Evolutionary conservation across 768 basidiomycete species (phyloP).

Genomic region (Coprinopsis cinerea): DNA sequence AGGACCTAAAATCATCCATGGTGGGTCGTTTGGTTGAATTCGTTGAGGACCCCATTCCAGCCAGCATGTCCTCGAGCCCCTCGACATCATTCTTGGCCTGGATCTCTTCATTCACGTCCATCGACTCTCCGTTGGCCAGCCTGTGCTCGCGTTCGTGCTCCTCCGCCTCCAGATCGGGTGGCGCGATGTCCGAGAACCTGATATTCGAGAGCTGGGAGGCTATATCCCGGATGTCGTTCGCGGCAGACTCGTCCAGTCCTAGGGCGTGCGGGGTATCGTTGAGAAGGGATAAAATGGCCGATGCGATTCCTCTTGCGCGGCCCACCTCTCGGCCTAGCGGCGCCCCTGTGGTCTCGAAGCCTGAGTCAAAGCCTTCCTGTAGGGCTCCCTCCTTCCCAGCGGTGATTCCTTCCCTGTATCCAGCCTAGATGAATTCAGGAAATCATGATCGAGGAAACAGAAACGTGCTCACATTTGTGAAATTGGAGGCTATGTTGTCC

Average conservation of each 20-base stretch:
- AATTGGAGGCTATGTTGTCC: slow-evolving; percentile 60
- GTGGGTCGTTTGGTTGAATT: slow-evolving; percentile 23
- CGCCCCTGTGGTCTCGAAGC: slow-evolving; percentile 67
- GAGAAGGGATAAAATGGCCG: slow-evolving; percentile 58
- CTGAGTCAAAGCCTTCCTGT: slow-evolving; percentile 87
- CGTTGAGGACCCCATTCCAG: slow-evolving; percentile 23
- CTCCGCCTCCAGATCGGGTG: slow-evolving; percentile 72
- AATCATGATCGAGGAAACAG: background rate
- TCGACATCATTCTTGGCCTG: slow-evolving; percentile 46
- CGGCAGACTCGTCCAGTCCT: slow-evolving; percentile 17
- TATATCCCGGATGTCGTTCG: slow-evolving; percentile 48
- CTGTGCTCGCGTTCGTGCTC: slow-evolving; percentile 68
- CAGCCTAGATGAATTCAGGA: slow-evolving; percentile 46
- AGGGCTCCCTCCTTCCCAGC: slow-evolving; percentile 84
- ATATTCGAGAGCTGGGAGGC: slow-evolving; percentile 50
- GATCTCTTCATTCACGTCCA: slow-evolving; percentile 37
- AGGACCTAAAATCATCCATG: slow-evolving; percentile 25
- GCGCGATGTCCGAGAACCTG: slow-evolving; percentile 66
- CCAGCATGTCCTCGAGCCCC: slow-evolving; percentile 50
- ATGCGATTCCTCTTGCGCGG: slow-evolving; percentile 62
- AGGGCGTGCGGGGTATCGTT: slow-evolving; percentile 19
- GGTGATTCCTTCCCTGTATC: slow-evolving; percentile 95
- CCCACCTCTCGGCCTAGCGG: slow-evolving; percentile 78
- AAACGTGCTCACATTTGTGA: slow-evolving; percentile 53
- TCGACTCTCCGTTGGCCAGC: slow-evolving; percentile 28